Conservation (phyloP, 2,329 filamentous ascomycete genomes). For the Ceratocystis smalleyi region DNA sequence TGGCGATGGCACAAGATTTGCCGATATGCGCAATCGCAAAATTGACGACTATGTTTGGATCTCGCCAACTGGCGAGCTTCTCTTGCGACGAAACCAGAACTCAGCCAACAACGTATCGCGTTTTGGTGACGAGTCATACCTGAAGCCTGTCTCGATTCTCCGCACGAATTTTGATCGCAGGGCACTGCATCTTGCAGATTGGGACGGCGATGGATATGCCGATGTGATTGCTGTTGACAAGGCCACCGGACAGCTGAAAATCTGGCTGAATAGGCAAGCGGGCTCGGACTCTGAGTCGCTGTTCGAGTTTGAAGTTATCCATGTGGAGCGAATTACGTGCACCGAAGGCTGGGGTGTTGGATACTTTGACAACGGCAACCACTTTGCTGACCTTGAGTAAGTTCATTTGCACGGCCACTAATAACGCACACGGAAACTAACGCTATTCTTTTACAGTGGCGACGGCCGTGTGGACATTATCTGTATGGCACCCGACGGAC, state of each 20-base stretch:
- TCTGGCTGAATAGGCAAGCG: constrained; percentile 17
- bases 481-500: constrained; percentile 23
- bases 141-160: constrained; percentile 2
- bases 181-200: constrained; percentile 25
- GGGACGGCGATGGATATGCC: constrained; percentile 25
- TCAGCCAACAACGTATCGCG: background rate
- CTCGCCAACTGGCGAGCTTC: constrained; percentile 13
- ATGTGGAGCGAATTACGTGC: constrained; percentile 17
- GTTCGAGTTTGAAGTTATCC: constrained; percentile 15
- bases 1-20: constrained; percentile 18
- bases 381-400: constrained; percentile 23
- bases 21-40: constrained; percentile 13
- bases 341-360: constrained; percentile 20
- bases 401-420: background rate
- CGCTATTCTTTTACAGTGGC: constrained; percentile 16
- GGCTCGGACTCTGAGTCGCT: background rate
- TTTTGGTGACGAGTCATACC: background rate
- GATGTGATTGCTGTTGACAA: constrained; percentile 20
- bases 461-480: constrained; percentile 23
- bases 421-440: constrained; percentile 1
- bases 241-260: constrained; percentile 3
- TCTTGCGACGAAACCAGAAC: constrained; percentile 12
- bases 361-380: constrained; percentile 21
- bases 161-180: constrained; percentile 19
- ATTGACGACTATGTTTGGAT: constrained; percentile 20